phyloP scores from a whole-genome alignment of 768 basidiomycete genomes.

The Lactarius hatsudake region DNA sequence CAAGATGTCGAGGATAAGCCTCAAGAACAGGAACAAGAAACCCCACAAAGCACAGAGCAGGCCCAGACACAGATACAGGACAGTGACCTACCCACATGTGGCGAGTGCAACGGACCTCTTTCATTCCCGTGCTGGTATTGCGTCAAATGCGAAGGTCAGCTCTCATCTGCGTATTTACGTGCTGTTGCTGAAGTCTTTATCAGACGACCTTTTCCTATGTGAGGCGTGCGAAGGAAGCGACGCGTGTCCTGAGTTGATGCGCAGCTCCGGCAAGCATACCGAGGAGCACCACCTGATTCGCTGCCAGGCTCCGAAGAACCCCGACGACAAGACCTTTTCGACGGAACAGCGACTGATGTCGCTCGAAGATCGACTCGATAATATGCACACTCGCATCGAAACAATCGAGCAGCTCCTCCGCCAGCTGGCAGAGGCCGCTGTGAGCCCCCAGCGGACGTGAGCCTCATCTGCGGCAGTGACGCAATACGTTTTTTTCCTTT shows the following conservation, averaged over 20 bases:
- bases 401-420: constrained; percentile 3
- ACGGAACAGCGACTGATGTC: neutral
- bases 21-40: neutral
- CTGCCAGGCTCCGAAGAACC: neutral
- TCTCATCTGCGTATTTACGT: neutral
- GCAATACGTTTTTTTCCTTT: neutral
- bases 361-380: neutral
- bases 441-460: neutral
- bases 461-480: neutral
- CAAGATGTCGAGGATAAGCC: neutral
- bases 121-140: constrained; percentile 14
- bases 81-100: constrained; percentile 28
- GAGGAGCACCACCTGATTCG: constrained; percentile 18
- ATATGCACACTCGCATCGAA: constrained; percentile 1
- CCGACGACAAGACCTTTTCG: neutral
- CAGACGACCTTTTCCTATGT: constrained; percentile 23
- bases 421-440: neutral
- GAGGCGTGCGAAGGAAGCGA: constrained; percentile 22
- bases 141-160: constrained; percentile 5
- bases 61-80: constrained; percentile 15
- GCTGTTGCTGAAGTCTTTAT: neutral
- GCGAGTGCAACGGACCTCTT: constrained; percentile 27
- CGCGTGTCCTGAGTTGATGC: constrained; percentile 2
- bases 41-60: neutral
- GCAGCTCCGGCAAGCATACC: constrained; percentile 7